A percentile compares a stretch with the other conserved stretches of the same genome.
Evolutionary conservation across 129 eudicot genomes (phyloP).

Genomic region (Silybum marianum): DNA sequence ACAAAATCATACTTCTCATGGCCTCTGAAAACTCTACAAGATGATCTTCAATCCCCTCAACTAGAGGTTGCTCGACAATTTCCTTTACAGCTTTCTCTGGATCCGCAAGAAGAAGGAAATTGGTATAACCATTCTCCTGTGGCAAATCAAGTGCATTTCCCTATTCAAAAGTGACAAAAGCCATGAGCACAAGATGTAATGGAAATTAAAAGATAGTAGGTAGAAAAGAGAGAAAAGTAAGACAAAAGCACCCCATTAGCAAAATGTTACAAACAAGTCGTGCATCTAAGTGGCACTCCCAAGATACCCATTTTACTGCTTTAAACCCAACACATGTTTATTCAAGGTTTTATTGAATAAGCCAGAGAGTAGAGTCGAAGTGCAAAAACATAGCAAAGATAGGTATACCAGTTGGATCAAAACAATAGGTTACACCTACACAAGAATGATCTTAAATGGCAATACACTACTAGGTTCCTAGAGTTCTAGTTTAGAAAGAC

Average conservation of each 20-base stretch:
- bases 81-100: conserved; percentile 62
- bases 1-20: conserved; percentile 54
- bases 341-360: background rate
- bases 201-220: background rate
- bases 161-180: conserved; percentile 25
- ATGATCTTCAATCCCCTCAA: conserved; percentile 71
- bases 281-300: background rate
- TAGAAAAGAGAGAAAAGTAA: background rate
- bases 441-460: no score
- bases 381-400: background rate
- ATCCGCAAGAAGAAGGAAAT: conserved; percentile 35
- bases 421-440: no score
- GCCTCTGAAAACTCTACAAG: conserved; percentile 81
- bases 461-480: background rate
- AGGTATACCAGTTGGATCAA: no score
- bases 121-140: conserved; percentile 51
- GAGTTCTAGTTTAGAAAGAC: background rate
- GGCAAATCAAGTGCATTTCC: conserved; percentile 38
- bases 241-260: background rate
- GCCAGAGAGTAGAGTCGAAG: background rate
- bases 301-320: background rate
- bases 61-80: conserved; percentile 45
- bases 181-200: conserved; percentile 1
- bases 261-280: conserved; percentile 1
- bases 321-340: background rate